These are phyloP conservation scores for Teratosphaeria zuluensis DNA, from an alignment of 2,329 filamentous ascomycete genomes.

Conservation along the genomic window DNA sequence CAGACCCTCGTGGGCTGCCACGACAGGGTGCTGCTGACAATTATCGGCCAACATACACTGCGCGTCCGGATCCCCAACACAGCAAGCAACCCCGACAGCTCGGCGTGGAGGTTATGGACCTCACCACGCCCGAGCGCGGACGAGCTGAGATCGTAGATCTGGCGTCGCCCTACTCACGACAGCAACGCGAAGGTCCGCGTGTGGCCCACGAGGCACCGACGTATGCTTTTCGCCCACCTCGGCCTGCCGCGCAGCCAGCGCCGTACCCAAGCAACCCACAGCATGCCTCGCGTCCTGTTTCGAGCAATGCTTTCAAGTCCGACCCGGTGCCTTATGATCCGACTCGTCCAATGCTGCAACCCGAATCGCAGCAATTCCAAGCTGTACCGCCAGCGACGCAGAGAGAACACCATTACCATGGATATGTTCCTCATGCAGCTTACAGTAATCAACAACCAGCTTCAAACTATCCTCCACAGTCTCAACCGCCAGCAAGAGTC, in stretches of 20 bases:
- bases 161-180: not conserved
- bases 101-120: not conserved
- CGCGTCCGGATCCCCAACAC: not conserved
- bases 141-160: constrained; percentile 1
- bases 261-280: not conserved
- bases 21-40: not conserved
- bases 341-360: not conserved
- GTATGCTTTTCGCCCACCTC: not conserved
- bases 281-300: not conserved
- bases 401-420: not conserved
- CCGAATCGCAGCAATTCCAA: not conserved
- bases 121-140: not conserved
- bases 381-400: not conserved
- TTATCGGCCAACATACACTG: not conserved
- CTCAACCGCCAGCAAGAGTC: not conserved
- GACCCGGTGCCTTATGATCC: not conserved
- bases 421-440: not conserved
- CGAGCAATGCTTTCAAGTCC: not conserved
- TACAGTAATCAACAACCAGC: not conserved
- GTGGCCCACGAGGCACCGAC: not conserved
- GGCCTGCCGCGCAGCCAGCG: not conserved
- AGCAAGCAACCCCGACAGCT: not conserved
- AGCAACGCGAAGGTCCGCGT: not conserved
- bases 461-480: not conserved
- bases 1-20: not conserved